Conservation (phyloP, 345 rosid species). For the Rhizophora mangle region DNA sequence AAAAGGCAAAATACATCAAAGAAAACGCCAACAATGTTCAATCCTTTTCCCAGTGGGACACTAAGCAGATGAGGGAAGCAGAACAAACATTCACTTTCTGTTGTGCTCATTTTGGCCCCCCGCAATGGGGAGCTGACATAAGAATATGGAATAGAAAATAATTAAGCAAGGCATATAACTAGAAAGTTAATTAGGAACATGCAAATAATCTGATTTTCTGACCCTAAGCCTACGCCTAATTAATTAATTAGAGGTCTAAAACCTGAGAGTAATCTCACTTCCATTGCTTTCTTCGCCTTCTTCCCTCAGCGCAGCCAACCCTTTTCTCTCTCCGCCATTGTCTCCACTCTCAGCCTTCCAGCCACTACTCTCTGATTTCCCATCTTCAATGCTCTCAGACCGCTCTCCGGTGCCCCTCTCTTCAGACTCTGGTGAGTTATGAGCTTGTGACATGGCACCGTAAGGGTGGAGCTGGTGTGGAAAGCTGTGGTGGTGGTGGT, state of each 20-base stretch:
- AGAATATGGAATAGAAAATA: conserved; percentile 17
- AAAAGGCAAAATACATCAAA: not conserved
- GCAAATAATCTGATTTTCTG: conserved; percentile 20
- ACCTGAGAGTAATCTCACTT: conserved; percentile 86
- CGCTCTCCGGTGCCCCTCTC: conserved; percentile 46
- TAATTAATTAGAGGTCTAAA: conserved; percentile 23
- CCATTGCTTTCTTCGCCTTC: conserved; percentile 79
- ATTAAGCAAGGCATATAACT: not conserved
- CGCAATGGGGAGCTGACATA: conserved; percentile 7
- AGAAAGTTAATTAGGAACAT: not conserved
- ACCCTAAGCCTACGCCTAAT: conserved; percentile 22
- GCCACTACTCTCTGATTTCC: conserved; percentile 79
- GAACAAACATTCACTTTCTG: conserved; percentile 24
- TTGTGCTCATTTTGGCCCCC: conserved; percentile 24
- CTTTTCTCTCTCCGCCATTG: conserved; percentile 56
- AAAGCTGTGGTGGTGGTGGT: conserved; percentile 46
- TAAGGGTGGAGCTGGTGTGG: conserved; percentile 62
- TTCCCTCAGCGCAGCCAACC: conserved; percentile 62
- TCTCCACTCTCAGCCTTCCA: conserved; percentile 66
- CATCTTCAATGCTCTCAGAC: conserved; percentile 81
- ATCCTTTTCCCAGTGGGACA: conserved; percentile 9
- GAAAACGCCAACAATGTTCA: conserved; percentile 21
- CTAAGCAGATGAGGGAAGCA: not conserved
- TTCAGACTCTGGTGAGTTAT: conserved; percentile 53
- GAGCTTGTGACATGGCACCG: conserved; percentile 43